Evolutionary conservation across 495 filamentous ascomycete genomes (phyloP), one percentile per base, ranked within the genome.

Genomic region (Penicillium longicatenatum): DNA sequence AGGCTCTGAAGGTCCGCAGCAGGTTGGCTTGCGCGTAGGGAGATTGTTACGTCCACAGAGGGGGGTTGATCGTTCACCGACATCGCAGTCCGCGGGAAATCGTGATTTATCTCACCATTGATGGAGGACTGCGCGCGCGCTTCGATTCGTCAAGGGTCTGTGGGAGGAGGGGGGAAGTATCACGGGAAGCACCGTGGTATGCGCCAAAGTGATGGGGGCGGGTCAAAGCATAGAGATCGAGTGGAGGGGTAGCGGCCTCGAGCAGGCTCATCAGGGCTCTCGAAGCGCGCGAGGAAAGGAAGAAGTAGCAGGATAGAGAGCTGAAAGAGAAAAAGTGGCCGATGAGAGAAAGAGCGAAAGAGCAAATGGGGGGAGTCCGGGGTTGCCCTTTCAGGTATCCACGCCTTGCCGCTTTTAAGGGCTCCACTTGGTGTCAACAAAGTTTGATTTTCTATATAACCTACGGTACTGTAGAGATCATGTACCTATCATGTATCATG

Each of bases 41-140:
- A 59, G 54, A 54, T 48, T 63, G 49, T 66, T 54, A 54, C 62
- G 58, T 72, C 61, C 59, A 64, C 62, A 47, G 65, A 69, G 62
- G 70, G 65, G 64, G 62, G 64, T 56, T 65, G 59, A 61, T 67
- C 67, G 67, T 78, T 72, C 74, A 70, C 71, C 71, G 75, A 78
- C 76, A 79, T 79, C 70, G 74, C 76, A 73, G 67, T 74, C 68
- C 48, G 66, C 66, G 60, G 60, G 59, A 52, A 20, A 46, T 48
- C 56, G 43, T 52, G 59, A 66, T 21, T 45, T 53, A 39, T 60
- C 48, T 59, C 50, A 64, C 63, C 61, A 65, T 56, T 54, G 62
- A 69, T 51, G 37, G 10, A 42, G 33, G 21, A 50, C 44, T 50
- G 58, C 46, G 50, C 57, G 54, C 64, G 52, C 51, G 47, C 20